These are phyloP conservation scores for Zalaria obscura DNA, from an alignment of 2,329 filamentous ascomycete species.

Conservation along the genomic window DNA sequence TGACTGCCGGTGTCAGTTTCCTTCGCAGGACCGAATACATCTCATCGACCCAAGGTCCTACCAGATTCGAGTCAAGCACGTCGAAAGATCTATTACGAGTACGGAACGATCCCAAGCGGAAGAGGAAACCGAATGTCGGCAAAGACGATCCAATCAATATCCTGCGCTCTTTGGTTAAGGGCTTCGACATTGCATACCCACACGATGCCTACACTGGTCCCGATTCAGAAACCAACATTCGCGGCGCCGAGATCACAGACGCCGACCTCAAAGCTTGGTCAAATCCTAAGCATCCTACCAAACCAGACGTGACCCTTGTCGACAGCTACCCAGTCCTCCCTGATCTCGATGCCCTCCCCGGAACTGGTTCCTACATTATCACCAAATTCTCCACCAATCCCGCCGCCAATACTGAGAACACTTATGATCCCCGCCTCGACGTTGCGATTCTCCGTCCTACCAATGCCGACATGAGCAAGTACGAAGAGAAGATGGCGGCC, in stretches of 20 bases:
- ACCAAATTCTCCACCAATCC: conserved; percentile 50
- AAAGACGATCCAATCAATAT: conserved; percentile 47
- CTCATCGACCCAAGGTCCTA: conserved; percentile 36
- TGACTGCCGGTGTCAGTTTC: conserved; percentile 75
- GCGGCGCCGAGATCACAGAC: conserved; percentile 37
- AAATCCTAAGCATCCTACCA: conserved; percentile 44
- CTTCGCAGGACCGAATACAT: conserved; percentile 94
- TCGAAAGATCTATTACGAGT: conserved; percentile 35
- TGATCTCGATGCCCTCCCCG: conserved; percentile 45
- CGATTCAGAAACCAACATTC: conserved; percentile 42
- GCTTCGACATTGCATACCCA: conserved; percentile 51
- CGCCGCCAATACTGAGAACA: conserved; percentile 28
- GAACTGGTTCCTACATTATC: conserved; percentile 43
- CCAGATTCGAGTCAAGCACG: conserved; percentile 35
- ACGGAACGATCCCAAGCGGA: conserved; percentile 25
- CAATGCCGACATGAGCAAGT: conserved; percentile 26
- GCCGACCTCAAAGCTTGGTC: conserved; percentile 46
- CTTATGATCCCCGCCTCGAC: conserved; percentile 46
- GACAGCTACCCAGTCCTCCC: conserved; percentile 47
- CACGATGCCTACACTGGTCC: conserved; percentile 51
- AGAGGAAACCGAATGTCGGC: conserved; percentile 22
- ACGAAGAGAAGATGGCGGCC: conserved; percentile 32
- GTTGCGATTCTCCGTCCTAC: conserved; percentile 42
- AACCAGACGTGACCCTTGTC: conserved; percentile 41
- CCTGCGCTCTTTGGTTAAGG: conserved; percentile 45